Base-by-base conservation (phyloP, 257 asterid genomes). In the Jaltomata sinuosa region DNA sequence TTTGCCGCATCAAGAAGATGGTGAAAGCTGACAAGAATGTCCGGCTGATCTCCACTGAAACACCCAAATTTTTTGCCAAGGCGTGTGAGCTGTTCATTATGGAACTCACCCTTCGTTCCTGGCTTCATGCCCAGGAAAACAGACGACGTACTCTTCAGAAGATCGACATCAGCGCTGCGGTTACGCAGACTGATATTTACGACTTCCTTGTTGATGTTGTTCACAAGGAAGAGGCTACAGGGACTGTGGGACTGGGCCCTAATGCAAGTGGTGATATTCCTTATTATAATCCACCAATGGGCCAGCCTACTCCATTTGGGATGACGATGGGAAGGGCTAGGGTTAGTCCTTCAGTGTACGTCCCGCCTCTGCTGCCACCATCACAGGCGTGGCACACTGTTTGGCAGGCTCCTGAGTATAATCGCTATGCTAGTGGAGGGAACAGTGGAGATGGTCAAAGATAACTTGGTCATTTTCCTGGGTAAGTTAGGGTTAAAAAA, bases 61-160 rank as follows among this genome's bases (percentile, higher is more conserved):
- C 98, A 5, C 98, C 98, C 19, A 90, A 93, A 42, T 92, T 95
- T 40, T 93, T 95, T 85, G 94, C 98, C 8, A 95, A 95, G 89
- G 98, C 98, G 14, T 95, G 98, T 84, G 98, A 95, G 90, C 92
- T 93, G 62, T 93, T 95, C 92, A 93, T 95, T 80, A 92, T 93
- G 25, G 98, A 95, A 85, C 96, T 95, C 89, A 95, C 98, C 7
- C 94, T 93, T 88, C 93, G 98, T 55, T 95, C 98, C 31, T 95
- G 98, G 98, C 90, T 92, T 49, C 98, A 94, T 91, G 97, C 98
- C 65, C 96, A 94, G 92, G 96, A 92, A 89, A 93, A 94, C 91
- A 93, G 92, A 92, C 93, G 97, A 34, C 87, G 96, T 3, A 91
- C 96, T 4, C 91, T 95, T 11, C 94, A 93, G 93, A 95, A 95